Conservation (phyloP, 2,329 filamentous ascomycete species). For the Knufia petricola region DNA sequence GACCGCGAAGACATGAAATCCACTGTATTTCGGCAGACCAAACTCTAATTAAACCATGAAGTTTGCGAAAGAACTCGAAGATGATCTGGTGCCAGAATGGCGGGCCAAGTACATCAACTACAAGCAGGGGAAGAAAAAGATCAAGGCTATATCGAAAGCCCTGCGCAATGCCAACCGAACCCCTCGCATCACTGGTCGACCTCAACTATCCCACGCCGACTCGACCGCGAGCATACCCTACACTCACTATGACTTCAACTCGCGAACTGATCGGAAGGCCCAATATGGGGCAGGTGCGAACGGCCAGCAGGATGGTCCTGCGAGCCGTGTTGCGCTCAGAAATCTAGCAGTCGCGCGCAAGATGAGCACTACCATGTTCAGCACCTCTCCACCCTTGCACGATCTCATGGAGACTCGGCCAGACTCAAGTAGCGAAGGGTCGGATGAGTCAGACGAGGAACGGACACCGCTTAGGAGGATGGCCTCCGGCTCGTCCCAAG, state of each 20-base stretch:
- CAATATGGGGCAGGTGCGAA: background rate
- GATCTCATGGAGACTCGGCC: constrained; percentile 29
- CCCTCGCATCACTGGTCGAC: constrained; percentile 24
- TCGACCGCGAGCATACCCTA: constrained; percentile 16
- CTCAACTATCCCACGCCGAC: constrained; percentile 10
- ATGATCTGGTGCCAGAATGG: constrained; percentile 90
- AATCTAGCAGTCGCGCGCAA: constrained; percentile 16
- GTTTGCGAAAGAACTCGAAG: constrained; percentile 67
- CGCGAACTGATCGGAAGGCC: background rate
- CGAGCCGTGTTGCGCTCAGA: constrained; percentile 10
- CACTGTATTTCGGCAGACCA: background rate
- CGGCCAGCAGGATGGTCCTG: constrained; percentile 7
- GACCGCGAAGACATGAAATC: background rate
- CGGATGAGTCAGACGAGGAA: constrained; percentile 2
- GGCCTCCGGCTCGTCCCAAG: constrained; percentile 28
- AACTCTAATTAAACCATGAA: constrained; percentile 48
- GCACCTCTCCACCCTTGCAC: constrained; percentile 29
- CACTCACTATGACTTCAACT: constrained; percentile 22
- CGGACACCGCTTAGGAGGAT: constrained; percentile 5
- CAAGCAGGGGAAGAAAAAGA: constrained; percentile 82
- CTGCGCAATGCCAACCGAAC: constrained; percentile 52
- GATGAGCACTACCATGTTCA: constrained; percentile 22
- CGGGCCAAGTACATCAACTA: constrained; percentile 89
- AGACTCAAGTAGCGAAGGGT: background rate
- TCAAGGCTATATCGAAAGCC: constrained; percentile 71